Base-by-base conservation (phyloP, 2,329 filamentous ascomycete genomes). In the Colletotrichum australisinense region DNA sequence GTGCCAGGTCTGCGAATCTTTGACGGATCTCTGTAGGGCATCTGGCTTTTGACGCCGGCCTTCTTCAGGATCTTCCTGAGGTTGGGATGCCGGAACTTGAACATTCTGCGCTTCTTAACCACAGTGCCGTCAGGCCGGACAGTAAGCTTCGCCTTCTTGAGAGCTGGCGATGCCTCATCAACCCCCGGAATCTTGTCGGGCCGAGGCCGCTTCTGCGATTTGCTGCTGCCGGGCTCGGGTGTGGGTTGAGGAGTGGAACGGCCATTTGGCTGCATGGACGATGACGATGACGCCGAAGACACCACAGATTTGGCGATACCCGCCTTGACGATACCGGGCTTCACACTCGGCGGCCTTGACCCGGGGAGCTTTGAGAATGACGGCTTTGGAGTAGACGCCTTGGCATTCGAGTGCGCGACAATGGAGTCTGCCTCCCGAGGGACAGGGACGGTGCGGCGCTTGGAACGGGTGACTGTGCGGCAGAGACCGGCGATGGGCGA, bases 121-220 rank as follows among this genome's bases (percentile, higher is more conserved):
- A 75, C 68, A 3, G 76, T 74, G 28, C 67, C 70, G 19, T 76
- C 76, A 1, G 77, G 71, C 16, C 83, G 81, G 7, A 80, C 19
- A 26, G 56, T 69, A 19, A 75, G 78, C 77, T 85, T 85, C 5
- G 82, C 80, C 14, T 84, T 80, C 77, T 85, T 85, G 0, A 83
- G 78, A 30, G 79, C 80, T 1, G 84, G 83, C 1, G 78, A 78
- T 4, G 77, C 75, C 30, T 77, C 75, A 49, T 83, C 82, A 5
- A 81, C 76, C 22, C 77, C 75, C 28, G 83, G 82, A 4, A 82
- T 79, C 69, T 82, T 83, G 16, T 84, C 84, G 42, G 82, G 78
- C 3, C 81, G 81, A 22, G 83, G 79, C 19, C 84, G 79, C 72
- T 85, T 85, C 9, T 76, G 75, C 19, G 73, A 75, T 59, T 77